Conservation (phyloP, 257 asterid species). For the Nicotiana tabacum region DNA sequence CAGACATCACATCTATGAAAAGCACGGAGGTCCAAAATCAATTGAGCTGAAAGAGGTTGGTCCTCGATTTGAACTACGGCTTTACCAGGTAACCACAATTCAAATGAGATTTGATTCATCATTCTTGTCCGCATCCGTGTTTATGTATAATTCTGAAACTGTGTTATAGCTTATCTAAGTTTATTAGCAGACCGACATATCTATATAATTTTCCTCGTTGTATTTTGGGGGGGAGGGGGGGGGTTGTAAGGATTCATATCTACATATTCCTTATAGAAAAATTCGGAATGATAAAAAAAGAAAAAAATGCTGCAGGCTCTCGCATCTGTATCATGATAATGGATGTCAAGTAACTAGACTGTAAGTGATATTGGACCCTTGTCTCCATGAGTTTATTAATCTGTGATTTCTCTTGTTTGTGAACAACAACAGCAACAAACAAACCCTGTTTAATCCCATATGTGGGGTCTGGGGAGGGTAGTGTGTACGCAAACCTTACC, state of each 20-base stretch:
- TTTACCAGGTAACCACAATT: slow-evolving; percentile 54
- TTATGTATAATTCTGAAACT: neutral
- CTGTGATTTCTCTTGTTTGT: neutral
- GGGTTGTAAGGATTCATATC: neutral
- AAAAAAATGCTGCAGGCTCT: neutral
- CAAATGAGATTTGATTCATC: neutral
- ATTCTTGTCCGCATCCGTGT: neutral
- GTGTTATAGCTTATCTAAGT: neutral
- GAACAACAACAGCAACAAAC: neutral
- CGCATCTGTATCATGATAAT: neutral
- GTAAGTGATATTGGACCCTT: neutral
- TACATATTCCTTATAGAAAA: neutral
- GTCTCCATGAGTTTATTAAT: neutral
- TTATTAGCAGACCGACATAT: neutral
- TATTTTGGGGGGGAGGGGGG: neutral
- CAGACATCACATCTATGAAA: slow-evolving; percentile 84
- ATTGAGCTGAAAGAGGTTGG: slow-evolving; percentile 81
- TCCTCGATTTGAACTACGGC: slow-evolving; percentile 83
- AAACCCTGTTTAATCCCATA: too few species aligned
- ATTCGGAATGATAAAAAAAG: too few species aligned
- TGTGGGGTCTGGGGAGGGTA: too few species aligned
- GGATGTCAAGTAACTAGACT: neutral
- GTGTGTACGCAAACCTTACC: too few species aligned
- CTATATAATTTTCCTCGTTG: neutral
- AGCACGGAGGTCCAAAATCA: slow-evolving; percentile 81